phyloP scores from a whole-genome alignment of 1,139 yeast species.

The Debaryomyces subglobosus region DNA sequence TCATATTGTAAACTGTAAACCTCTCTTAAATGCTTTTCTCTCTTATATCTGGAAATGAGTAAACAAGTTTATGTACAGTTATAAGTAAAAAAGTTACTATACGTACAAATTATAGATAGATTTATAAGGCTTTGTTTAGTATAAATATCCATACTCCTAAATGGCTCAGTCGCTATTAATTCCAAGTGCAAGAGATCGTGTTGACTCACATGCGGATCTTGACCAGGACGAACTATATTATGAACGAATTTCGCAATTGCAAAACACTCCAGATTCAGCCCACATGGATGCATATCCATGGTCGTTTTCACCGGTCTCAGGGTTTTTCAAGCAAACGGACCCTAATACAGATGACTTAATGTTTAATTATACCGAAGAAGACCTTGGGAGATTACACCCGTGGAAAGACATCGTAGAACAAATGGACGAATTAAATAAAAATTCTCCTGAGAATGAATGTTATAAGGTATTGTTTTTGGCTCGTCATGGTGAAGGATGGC shows the following conservation, averaged over 20 bases:
- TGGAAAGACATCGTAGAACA: slow-evolving; percentile 48
- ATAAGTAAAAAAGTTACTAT: not conserved
- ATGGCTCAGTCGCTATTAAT: slow-evolving; percentile 28
- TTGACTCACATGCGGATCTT: slow-evolving; percentile 40
- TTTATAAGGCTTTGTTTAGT: not conserved
- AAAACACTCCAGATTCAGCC: slow-evolving; percentile 14
- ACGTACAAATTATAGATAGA: too few relatives aligned
- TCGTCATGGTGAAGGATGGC: slow-evolving; percentile 81
- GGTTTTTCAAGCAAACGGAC: slow-evolving; percentile 56
- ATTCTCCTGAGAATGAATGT: slow-evolving; percentile 31
- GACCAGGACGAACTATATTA: slow-evolving; percentile 34
- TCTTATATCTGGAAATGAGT: slow-evolving; percentile 1
- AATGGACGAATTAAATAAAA: slow-evolving; percentile 39
- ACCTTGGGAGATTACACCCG: slow-evolving; percentile 50
- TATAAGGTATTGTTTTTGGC: slow-evolving; percentile 66
- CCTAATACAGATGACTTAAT: slow-evolving; percentile 46
- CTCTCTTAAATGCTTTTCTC: not conserved
- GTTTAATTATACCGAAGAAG: slow-evolving; percentile 48
- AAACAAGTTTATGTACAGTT: not conserved
- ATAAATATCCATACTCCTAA: too few relatives aligned
- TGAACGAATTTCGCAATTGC: slow-evolving; percentile 13
- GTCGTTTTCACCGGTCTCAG: slow-evolving; percentile 48
- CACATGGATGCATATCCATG: slow-evolving; percentile 29
- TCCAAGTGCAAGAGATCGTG: slow-evolving; percentile 34
- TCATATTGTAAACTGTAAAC: slow-evolving; percentile 4